A percentile compares a stretch with the other conserved stretches of the same genome.
Evolutionary conservation across 2,329 filamentous ascomycete genomes (phyloP).

Genomic region (Neonectria faginata): DNA sequence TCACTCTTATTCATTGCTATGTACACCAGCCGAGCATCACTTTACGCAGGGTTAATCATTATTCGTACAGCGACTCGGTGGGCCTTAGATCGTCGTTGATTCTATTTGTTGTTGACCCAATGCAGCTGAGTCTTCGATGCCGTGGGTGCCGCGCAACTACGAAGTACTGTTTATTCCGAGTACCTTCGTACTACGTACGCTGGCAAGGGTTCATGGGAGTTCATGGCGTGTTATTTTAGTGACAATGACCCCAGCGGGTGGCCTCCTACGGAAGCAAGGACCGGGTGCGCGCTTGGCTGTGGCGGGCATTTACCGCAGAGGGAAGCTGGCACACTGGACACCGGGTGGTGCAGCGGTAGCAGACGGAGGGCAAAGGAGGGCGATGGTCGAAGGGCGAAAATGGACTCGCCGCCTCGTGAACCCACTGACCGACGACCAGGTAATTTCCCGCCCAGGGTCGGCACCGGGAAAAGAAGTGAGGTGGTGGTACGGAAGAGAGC

Average conservation of each 20-base stretch:
- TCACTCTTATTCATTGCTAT: background rate
- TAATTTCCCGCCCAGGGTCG: conserved; percentile 32
- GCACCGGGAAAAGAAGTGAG: background rate
- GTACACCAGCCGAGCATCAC: background rate
- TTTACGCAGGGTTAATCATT: background rate
- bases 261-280: conserved; percentile 9
- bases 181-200: background rate
- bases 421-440: conserved; percentile 27
- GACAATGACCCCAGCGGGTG: background rate
- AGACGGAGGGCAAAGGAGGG: conserved; percentile 12
- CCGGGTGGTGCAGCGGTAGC: conserved; percentile 2
- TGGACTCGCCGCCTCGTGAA: conserved; percentile 12
- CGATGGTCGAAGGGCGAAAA: conserved; percentile 10
- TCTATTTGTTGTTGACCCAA: background rate
- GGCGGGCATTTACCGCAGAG: conserved; percentile 8
- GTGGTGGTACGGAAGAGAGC: background rate
- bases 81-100: no score
- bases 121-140: background rate
- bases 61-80: background rate
- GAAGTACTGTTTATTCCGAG: background rate
- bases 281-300: conserved; percentile 14
- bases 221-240: conserved; percentile 27
- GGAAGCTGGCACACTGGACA: background rate
- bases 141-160: conserved; percentile 2
- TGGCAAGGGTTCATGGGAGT: conserved; percentile 3